A percentile compares a stretch with the other conserved stretches of the same genome.
These are phyloP conservation scores for Kluyveromyces siamensis DNA, from an alignment of 805 yeast species.

Conservation along the genomic window DNA sequence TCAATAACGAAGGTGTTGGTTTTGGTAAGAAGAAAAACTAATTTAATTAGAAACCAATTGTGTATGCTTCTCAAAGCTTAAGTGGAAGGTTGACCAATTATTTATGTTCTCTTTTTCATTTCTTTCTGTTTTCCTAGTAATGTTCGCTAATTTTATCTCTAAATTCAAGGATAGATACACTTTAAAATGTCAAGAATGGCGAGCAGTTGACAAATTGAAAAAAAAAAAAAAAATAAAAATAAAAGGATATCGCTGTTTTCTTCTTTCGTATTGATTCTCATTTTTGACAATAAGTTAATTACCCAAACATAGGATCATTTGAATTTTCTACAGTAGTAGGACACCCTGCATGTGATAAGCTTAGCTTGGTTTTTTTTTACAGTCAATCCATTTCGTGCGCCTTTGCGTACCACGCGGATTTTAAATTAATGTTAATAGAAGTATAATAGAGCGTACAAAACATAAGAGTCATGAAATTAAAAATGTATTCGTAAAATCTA, in stretches of 20 bases:
- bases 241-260: too few relatives aligned
- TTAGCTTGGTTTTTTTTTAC: too few relatives aligned
- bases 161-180: not conserved
- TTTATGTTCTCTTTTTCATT: not conserved
- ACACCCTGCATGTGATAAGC: too few relatives aligned
- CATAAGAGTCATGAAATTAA: not conserved
- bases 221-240: too few relatives aligned
- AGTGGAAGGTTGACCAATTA: not conserved
- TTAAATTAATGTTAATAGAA: not conserved
- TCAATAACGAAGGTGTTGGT: constrained; percentile 47
- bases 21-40: constrained; percentile 4
- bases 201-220: too few relatives aligned
- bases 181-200: too few relatives aligned
- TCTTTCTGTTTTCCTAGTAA: not conserved
- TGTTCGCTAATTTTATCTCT: not conserved
- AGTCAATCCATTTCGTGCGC: too few relatives aligned
- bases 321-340: too few relatives aligned
- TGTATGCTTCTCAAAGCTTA: not conserved
- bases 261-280: too few relatives aligned
- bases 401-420: not conserved
- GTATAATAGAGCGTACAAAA: not conserved
- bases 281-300: too few relatives aligned
- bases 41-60: not conserved
- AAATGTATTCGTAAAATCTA: not conserved
- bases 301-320: too few relatives aligned